Evolutionary conservation across 495 filamentous ascomycete genomes (phyloP).

Genomic region (Ramalina peruviana): DNA sequence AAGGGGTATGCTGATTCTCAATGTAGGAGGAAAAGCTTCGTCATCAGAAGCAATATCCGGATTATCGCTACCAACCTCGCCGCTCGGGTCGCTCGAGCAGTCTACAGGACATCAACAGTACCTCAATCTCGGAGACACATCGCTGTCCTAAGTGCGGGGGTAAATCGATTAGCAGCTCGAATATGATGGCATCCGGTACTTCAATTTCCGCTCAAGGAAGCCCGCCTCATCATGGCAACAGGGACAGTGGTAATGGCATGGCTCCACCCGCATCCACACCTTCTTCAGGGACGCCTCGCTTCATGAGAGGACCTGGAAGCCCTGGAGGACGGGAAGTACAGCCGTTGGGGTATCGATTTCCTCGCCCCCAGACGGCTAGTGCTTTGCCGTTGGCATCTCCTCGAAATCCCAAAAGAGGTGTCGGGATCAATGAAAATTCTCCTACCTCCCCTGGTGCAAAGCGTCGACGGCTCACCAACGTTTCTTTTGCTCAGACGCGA

Average conservation of each 20-base stretch:
- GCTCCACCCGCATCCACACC: slow-evolving; percentile 2
- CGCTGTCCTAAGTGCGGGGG: slow-evolving; percentile 32
- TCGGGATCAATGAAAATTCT: neutral
- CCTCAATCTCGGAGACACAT: slow-evolving; percentile 25
- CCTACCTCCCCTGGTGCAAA: neutral
- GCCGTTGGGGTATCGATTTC: neutral
- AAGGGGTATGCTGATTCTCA: neutral
- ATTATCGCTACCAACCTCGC: slow-evolving; percentile 88
- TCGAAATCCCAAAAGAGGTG: neutral
- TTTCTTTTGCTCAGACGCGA: neutral
- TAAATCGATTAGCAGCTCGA: slow-evolving; percentile 13
- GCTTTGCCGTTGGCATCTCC: slow-evolving; percentile 1
- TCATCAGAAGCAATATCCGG: slow-evolving; percentile 81
- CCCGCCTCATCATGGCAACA: slow-evolving; percentile 2
- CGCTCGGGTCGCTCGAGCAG: slow-evolving; percentile 42
- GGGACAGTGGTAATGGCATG: slow-evolving; percentile 2
- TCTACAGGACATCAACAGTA: slow-evolving; percentile 15
- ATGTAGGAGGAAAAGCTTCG: slow-evolving; percentile 74
- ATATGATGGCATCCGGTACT: slow-evolving; percentile 4
- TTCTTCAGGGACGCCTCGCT: slow-evolving; percentile 3
- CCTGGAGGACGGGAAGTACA: neutral
- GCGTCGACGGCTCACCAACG: neutral
- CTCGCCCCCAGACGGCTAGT: neutral
- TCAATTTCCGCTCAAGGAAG: slow-evolving; percentile 6
- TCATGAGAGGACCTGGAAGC: slow-evolving; percentile 8